A percentile compares a stretch with the other conserved stretches of the same genome.
Conservation (phyloP, 2,329 filamentous ascomycete species). For the Cordyceps farinosa region DNA sequence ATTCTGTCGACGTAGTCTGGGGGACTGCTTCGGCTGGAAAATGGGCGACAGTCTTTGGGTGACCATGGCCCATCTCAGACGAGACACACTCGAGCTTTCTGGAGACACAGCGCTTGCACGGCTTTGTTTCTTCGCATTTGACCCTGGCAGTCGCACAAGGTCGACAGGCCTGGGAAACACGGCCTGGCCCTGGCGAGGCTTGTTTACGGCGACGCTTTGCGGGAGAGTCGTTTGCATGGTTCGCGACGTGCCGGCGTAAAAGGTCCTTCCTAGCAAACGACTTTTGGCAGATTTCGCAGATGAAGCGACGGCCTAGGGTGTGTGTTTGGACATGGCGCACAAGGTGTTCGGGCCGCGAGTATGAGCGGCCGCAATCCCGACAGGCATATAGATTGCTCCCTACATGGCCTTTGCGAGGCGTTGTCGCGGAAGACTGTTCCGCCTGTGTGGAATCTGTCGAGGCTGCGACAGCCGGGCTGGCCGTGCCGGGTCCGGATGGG, state of each 20-base stretch:
- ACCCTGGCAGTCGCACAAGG: conserved; percentile 50
- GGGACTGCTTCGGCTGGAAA: conserved; percentile 34
- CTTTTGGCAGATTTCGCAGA: conserved; percentile 49
- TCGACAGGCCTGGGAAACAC: conserved; percentile 52
- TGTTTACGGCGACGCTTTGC: conserved; percentile 47
- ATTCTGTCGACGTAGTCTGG: conserved; percentile 2
- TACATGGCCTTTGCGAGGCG: conserved; percentile 25
- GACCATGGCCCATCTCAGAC: conserved; percentile 36
- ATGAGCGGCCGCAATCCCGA: conserved; percentile 48
- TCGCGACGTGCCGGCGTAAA: conserved; percentile 49
- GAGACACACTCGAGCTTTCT: conserved; percentile 44
- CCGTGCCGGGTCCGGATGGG: background rate
- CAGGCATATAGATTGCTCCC: conserved; percentile 43
- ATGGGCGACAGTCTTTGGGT: conserved; percentile 43
- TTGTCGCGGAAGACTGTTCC: conserved; percentile 16
- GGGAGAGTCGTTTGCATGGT: conserved; percentile 47
- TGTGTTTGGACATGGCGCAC: conserved; percentile 50
- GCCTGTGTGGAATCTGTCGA: conserved; percentile 5
- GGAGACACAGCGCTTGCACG: conserved; percentile 48
- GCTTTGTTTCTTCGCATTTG: conserved; percentile 54
- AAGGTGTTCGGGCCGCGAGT: conserved; percentile 52
- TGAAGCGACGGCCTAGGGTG: conserved; percentile 48
- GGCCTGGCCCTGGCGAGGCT: conserved; percentile 42
- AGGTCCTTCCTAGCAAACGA: conserved; percentile 53
- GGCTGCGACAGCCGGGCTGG: background rate